Conservation (phyloP, 2,329 filamentous ascomycete genomes). For the Cladosporium sp. region DNA sequence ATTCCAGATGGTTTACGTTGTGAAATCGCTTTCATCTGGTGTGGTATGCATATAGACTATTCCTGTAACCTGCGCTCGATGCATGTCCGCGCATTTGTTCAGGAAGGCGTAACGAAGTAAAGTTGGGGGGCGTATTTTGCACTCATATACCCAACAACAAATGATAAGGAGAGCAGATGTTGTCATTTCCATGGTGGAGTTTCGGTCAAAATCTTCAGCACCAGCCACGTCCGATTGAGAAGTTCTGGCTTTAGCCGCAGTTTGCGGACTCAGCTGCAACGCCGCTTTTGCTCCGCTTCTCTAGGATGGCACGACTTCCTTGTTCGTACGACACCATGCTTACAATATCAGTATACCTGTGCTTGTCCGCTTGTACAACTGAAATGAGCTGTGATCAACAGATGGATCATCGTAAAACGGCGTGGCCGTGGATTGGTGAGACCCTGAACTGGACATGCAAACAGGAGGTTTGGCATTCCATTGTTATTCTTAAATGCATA, state of each 20-base stretch:
- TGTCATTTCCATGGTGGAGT: background rate
- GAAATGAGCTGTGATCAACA: conserved; percentile 1
- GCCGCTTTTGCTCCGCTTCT: conserved; percentile 3
- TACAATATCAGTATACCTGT: background rate
- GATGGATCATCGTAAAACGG: background rate
- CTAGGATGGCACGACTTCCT: background rate
- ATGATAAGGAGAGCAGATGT: background rate
- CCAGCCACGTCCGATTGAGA: background rate
- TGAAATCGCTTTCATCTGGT: no score
- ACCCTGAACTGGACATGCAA: background rate
- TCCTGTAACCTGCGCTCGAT: no score
- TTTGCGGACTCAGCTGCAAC: background rate
- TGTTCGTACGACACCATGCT: background rate
- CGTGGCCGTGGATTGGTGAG: background rate
- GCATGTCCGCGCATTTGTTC: no score
- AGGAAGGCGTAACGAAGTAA: no score
- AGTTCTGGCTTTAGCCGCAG: conserved; percentile 6
- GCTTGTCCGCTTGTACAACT: background rate
- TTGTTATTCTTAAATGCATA: no score
- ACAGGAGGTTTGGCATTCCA: no score
- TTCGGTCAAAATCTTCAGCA: background rate
- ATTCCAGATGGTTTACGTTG: no score
- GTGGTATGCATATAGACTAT: no score
- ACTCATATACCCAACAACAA: no score
- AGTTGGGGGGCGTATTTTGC: no score